Percentiles rank a stretch among this genome's conserved stretches.
phyloP scores from a whole-genome alignment of 208 protist species.

The Trypanosoma cruzi region DNA sequence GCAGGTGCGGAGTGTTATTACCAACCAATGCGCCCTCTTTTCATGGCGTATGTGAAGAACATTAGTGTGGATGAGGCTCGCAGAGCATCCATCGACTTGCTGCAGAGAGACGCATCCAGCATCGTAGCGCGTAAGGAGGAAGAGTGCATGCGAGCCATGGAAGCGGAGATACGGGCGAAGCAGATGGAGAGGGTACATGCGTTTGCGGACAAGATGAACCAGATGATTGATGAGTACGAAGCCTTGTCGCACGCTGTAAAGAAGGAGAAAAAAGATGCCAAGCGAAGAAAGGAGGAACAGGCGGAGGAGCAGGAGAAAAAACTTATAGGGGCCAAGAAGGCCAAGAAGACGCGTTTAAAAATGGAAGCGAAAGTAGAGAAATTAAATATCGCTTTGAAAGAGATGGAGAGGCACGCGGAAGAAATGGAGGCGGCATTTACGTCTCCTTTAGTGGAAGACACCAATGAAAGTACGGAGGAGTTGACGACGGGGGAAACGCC shows the following conservation, averaged over 20 bases:
- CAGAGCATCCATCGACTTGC: slow-evolving; percentile 31
- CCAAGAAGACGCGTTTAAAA: slow-evolving; percentile 81
- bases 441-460: slow-evolving; percentile 2
- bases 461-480: not conserved
- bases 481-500: slow-evolving; percentile 12
- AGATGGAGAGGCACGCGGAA: slow-evolving; percentile 24
- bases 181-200: slow-evolving; percentile 51
- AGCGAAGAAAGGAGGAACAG: slow-evolving; percentile 59
- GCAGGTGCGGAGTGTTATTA: slow-evolving; percentile 58
- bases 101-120: slow-evolving; percentile 31
- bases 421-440: slow-evolving; percentile 24
- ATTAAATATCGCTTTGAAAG: slow-evolving; percentile 25
- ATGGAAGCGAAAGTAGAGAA: slow-evolving; percentile 49
- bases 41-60: slow-evolving; percentile 40
- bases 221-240: slow-evolving; percentile 86
- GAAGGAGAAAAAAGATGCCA: slow-evolving; percentile 77
- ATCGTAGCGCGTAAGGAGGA: slow-evolving; percentile 47
- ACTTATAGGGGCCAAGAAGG: slow-evolving; percentile 79
- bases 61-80: slow-evolving; percentile 36
- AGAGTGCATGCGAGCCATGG: slow-evolving; percentile 23
- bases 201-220: slow-evolving; percentile 83
- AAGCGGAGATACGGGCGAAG: slow-evolving; percentile 36
- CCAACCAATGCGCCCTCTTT: slow-evolving; percentile 36
- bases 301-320: slow-evolving; percentile 50
- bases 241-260: slow-evolving; percentile 46